phyloP scores from a whole-genome alignment of 768 basidiomycete genomes.

The Pleurotus citrinopileatus region DNA sequence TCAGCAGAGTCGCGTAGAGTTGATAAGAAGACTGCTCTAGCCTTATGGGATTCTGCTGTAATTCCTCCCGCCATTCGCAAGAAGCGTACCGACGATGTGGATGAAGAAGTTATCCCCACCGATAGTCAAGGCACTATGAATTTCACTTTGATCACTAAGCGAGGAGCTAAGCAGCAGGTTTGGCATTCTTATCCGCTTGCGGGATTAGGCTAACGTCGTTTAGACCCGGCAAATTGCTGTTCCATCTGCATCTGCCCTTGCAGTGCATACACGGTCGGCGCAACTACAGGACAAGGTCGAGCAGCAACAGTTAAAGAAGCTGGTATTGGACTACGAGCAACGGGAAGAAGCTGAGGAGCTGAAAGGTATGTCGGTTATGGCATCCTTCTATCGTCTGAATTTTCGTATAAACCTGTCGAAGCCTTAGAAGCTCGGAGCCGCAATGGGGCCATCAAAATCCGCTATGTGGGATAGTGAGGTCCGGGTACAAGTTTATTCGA shows the following conservation, averaged over 20 bases:
- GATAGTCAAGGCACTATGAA: slow-evolving; percentile 62
- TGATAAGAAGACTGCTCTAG: slow-evolving; percentile 83
- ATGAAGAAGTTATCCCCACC: slow-evolving; percentile 36
- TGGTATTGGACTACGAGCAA: slow-evolving; percentile 90
- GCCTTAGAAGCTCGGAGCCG: slow-evolving; percentile 71
- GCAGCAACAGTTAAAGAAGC: slow-evolving; percentile 94
- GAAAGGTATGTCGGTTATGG: slow-evolving; percentile 51
- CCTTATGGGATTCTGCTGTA: slow-evolving; percentile 87
- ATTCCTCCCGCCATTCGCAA: slow-evolving; percentile 64
- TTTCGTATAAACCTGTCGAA: no score
- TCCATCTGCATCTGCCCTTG: slow-evolving; percentile 83
- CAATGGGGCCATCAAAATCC: slow-evolving; percentile 70
- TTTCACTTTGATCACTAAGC: slow-evolving; percentile 90
- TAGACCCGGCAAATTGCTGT: slow-evolving; percentile 88
- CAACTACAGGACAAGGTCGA: slow-evolving; percentile 95
- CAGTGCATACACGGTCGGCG: slow-evolving; percentile 86
- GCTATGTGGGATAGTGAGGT: slow-evolving; percentile 57
- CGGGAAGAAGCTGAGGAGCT: slow-evolving; percentile 83
- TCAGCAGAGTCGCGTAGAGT: slow-evolving; percentile 81
- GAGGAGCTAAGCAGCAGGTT: slow-evolving; percentile 91
- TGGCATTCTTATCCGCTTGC: slow-evolving; percentile 16
- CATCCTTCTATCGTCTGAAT: no score
- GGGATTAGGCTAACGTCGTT: neutral
- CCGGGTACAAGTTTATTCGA: neutral
- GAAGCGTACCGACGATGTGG: slow-evolving; percentile 60